phyloP scores from a whole-genome alignment of 805 yeast genomes.

The Spathaspora gorwiae region DNA sequence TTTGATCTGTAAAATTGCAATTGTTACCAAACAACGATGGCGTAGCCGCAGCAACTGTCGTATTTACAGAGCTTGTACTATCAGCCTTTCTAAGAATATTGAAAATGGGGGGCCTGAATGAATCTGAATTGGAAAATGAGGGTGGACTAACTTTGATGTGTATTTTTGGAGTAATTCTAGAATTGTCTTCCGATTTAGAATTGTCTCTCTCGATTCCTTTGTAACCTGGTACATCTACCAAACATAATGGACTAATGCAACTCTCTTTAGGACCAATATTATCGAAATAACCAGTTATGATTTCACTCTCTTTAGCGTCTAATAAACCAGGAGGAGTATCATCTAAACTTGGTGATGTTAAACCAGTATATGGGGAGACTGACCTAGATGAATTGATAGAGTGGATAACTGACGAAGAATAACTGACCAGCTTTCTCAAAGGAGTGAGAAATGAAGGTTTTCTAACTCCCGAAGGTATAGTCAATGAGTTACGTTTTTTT shows the following conservation, averaged over 20 bases:
- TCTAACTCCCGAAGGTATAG: neutral
- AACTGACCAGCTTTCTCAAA: neutral
- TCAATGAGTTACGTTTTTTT: neutral
- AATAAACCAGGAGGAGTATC: neutral
- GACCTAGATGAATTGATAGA: neutral
- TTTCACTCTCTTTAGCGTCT: neutral
- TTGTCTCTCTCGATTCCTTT: too few relatives aligned
- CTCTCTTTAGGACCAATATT: neutral
- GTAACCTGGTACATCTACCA: neutral
- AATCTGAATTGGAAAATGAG: neutral
- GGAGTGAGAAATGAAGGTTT: neutral
- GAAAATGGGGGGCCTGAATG: neutral
- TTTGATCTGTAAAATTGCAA: neutral
- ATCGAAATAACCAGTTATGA: neutral
- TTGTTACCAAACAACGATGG: slow-evolving; percentile 57
- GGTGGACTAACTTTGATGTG: neutral
- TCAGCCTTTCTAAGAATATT: neutral
- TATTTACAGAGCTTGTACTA: neutral
- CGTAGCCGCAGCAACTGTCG: slow-evolving; percentile 34
- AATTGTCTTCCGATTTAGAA: neutral
- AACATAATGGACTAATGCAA: neutral
- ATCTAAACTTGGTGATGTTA: neutral
- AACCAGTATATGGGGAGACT: neutral
- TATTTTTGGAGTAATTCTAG: neutral
- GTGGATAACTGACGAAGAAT: neutral